Evolutionary conservation across 257 asterid species (phyloP).

Genomic region (Ophiorrhiza pumila): DNA sequence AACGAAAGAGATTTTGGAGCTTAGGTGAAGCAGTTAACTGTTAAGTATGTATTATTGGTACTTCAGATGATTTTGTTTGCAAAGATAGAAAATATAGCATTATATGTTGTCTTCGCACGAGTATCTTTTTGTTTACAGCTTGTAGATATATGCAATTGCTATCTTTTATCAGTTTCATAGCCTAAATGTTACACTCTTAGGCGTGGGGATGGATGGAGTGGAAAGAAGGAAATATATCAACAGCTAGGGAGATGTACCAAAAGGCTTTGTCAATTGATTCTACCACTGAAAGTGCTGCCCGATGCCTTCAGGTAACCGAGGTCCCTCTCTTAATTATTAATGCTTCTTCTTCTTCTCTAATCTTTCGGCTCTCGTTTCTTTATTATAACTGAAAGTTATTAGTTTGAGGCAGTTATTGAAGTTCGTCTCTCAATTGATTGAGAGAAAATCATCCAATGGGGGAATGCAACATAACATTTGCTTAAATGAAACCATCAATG

Average conservation of each 20-base stretch:
- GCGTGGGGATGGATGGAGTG: slow-evolving; percentile 99
- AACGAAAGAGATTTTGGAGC: too few relatives aligned
- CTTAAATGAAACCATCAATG: not conserved
- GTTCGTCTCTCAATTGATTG: too few relatives aligned
- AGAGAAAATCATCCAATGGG: not conserved
- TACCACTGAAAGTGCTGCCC: slow-evolving; percentile 77
- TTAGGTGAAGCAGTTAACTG: too few relatives aligned
- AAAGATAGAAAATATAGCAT: not conserved
- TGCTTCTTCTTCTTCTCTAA: too few relatives aligned
- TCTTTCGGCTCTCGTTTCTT: too few relatives aligned
- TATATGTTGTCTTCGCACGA: not conserved
- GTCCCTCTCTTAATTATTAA: too few relatives aligned
- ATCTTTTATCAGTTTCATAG: not conserved
- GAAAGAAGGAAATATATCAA: slow-evolving; percentile 90
- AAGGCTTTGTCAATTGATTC: slow-evolving; percentile 70
- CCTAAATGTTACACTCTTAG: slow-evolving; percentile 29
- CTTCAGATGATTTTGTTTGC: too few relatives aligned
- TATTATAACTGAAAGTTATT: too few relatives aligned
- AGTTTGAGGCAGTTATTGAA: too few relatives aligned
- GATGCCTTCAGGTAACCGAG: slow-evolving; percentile 92
- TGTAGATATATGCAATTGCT: not conserved
- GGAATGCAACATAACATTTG: not conserved
- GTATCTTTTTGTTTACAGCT: not conserved
- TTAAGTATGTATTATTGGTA: too few relatives aligned
- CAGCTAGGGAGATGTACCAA: slow-evolving; percentile 80